Evolutionary conservation across 495 filamentous ascomycete genomes (phyloP), one percentile per base, ranked within the genome.

Genomic region (Podospora fimiseda): DNA sequence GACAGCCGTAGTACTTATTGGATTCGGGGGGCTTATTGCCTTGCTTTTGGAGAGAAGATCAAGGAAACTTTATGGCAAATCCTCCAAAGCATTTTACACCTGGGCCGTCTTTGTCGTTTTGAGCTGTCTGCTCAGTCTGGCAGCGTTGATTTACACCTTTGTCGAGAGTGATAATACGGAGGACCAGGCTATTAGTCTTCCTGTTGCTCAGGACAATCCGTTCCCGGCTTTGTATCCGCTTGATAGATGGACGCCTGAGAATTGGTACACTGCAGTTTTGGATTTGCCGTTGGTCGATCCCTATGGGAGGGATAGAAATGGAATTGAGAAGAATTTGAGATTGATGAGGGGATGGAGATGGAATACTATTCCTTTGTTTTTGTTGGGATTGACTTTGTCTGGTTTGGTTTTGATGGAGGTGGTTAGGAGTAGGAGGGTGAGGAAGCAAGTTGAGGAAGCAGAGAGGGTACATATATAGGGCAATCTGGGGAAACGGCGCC

Each of bases 221-320:
- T 60, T 64, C 15, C 60, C 73, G n/a, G 57, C 59, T 13, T 50
- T 60, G n/a, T 82, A 82, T 55, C 68, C 74, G 1, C 45, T 61
- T 24, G 60, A 70, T 16, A 44, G 53, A 1, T 82, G 80, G 80
- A 79, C 79, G 18, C 78, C 80, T 14, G 74, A 76, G 63, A 79
- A 67, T 45, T 82, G 80, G 80, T 77, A 74, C 56, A 63, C 67
- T 2, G 75, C 74, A 1, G 64, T 82, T 19, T 62, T 79, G 11
- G 53, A 63, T 21, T 67, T 80, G 21, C 66, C 74, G n/a, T 47
- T 82, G 16, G 63, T 58, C 3, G 51, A n/a, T n/a, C n/a, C n/a
- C n/a, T n/a, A 63, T 33, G 52, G 55, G 1, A 49, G 50, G 21
- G 58, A 67, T 3, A 55, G 65, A 16, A 56, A 57, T 24, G 66